Percentiles rank a stretch among this genome's conserved stretches.
phyloP scores from a whole-genome alignment of 176 grass and related monocot genomes.

The Calamus simplicifolius region DNA sequence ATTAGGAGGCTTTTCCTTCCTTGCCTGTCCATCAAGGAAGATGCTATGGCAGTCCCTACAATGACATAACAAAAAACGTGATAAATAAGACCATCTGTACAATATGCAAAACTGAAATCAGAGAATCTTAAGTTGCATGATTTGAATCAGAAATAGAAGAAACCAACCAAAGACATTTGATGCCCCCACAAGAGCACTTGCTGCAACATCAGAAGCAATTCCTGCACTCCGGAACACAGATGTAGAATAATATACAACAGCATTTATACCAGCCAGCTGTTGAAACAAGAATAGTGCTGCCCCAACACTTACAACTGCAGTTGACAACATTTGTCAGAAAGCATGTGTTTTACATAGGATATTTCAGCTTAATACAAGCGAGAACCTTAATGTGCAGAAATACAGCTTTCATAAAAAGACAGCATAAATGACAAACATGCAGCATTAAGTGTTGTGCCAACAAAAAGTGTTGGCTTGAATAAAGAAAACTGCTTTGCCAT shows the following conservation, averaged over 20 bases:
- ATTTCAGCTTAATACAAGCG: no score
- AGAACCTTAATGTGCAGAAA: no score
- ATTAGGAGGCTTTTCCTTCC: constrained; percentile 95
- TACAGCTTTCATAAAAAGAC: no score
- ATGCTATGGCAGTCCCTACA: constrained; percentile 80
- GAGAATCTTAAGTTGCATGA: no score
- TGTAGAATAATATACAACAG: constrained; percentile 98
- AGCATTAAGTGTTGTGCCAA: no score
- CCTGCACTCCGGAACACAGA: constrained; percentile 92
- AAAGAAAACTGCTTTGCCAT: no score
- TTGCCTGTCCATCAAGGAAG: constrained; percentile 95
- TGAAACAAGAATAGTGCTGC: constrained; percentile 94
- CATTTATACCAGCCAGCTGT: constrained; percentile 97
- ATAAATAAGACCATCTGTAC: constrained; percentile 1
- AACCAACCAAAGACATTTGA: constrained; percentile 93
- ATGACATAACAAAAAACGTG: constrained; percentile 17
- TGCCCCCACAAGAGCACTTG: constrained; percentile 96
- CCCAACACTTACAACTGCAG: constrained; percentile 86
- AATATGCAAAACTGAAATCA: no score
- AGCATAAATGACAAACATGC: no score
- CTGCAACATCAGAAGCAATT: constrained; percentile 97
- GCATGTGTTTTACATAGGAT: no score
- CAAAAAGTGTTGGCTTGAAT: no score
- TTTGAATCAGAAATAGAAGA: background rate
- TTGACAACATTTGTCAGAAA: constrained; percentile 18